A percentile compares a stretch with the other conserved stretches of the same genome.
Conservation (phyloP, 129 eudicot species). For the Pseudognaphalium luteoalbum region DNA sequence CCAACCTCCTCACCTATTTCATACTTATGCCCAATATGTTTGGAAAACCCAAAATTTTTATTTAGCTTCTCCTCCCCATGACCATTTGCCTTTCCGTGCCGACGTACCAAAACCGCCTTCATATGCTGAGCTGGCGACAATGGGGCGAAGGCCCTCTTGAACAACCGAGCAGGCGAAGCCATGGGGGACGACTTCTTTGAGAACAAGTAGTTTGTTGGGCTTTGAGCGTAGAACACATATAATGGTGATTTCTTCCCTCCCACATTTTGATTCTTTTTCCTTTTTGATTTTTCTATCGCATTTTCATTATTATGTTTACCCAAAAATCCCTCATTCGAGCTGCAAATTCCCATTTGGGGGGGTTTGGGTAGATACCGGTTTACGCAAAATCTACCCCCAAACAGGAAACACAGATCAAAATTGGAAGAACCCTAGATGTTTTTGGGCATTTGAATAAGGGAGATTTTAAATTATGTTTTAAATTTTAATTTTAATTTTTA, state of each 20-base stretch:
- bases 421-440: constrained; percentile 17
- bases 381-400: constrained; percentile 38
- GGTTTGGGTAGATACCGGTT: constrained; percentile 6
- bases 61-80: constrained; percentile 41
- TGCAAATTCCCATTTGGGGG: constrained; percentile 39
- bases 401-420: constrained; percentile 25
- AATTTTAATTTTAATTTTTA: neutral
- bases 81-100: constrained; percentile 23
- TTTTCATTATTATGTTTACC: constrained; percentile 11
- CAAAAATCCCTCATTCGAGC: constrained; percentile 21
- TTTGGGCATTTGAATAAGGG: constrained; percentile 11
- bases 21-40: constrained; percentile 39
- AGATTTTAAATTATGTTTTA: constrained; percentile 9
- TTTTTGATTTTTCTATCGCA: neutral
- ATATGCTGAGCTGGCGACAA: constrained; percentile 37
- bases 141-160: constrained; percentile 34
- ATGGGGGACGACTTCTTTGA: neutral
- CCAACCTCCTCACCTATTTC: constrained; percentile 45
- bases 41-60: constrained; percentile 38
- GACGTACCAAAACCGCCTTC: constrained; percentile 38
- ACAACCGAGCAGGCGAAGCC: constrained; percentile 19
- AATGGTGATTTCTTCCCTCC: constrained; percentile 15
- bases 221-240: constrained; percentile 17
- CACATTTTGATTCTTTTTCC: constrained; percentile 18
- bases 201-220: constrained; percentile 24